Conservation (phyloP, 83 land plant species). For the Diphasiastrum complanatum region DNA sequence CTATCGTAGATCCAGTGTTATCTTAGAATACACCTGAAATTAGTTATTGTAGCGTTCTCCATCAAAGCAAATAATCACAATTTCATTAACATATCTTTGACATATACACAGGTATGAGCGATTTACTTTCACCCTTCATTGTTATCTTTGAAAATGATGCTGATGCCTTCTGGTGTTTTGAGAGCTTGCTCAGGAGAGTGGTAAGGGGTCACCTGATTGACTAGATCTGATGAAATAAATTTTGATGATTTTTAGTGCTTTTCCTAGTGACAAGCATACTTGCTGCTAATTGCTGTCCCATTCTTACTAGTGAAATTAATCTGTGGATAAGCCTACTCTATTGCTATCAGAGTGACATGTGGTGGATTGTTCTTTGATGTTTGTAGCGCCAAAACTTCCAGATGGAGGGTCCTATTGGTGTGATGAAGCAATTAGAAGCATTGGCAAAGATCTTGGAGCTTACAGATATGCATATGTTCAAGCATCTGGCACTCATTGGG, state of each 20-base stretch:
- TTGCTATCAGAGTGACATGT: background rate
- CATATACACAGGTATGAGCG: conserved; percentile 18
- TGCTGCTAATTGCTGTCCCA: background rate
- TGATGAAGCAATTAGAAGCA: conserved; percentile 9
- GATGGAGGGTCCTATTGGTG: conserved; percentile 15
- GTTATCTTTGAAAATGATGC: conserved; percentile 8
- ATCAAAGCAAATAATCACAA: too few relatives aligned
- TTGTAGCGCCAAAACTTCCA: conserved; percentile 9
- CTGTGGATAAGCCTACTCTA: background rate
- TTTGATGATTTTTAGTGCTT: background rate
- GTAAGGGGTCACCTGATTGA: background rate
- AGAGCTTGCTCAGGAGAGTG: conserved; percentile 14
- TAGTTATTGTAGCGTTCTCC: too few relatives aligned
- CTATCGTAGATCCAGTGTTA: too few relatives aligned
- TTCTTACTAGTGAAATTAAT: background rate
- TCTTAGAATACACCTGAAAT: too few relatives aligned
- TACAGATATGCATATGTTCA: conserved; percentile 1
- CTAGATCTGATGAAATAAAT: background rate
- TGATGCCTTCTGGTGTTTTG: conserved; percentile 18
- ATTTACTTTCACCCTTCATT: conserved; percentile 14
- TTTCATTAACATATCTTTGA: too few relatives aligned
- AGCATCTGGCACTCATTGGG: conserved; percentile 5
- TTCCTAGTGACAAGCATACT: too few relatives aligned
- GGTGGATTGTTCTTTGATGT: background rate
- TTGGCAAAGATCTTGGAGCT: conserved; percentile 12